These are phyloP conservation scores for Heliophila coronopifolia DNA, from an alignment of 441 rosid genomes.

Conservation along the genomic window DNA sequence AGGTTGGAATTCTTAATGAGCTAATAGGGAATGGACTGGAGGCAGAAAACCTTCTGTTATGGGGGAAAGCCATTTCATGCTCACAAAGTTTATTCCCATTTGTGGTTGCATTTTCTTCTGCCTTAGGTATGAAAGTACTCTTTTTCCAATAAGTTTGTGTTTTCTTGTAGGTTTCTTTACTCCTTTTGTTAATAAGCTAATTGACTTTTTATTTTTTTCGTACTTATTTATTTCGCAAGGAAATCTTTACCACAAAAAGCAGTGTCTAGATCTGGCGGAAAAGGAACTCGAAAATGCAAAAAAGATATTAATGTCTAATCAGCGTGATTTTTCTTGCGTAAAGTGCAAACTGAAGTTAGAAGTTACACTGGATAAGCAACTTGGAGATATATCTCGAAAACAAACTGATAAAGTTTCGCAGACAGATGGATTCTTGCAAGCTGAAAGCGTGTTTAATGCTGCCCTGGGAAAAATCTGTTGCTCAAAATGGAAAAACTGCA, in stretches of 20 bases:
- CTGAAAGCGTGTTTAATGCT: conserved; percentile 53
- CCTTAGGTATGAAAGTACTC: conserved; percentile 48
- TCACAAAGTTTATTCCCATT: conserved; percentile 53
- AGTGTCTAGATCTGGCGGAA: conserved; percentile 54
- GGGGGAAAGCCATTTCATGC: conserved; percentile 78
- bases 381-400: conserved; percentile 59
- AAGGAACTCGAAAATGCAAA: conserved; percentile 61
- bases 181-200: not conserved
- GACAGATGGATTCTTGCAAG: conserved; percentile 38
- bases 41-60: conserved; percentile 59
- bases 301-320: conserved; percentile 34
- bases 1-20: conserved; percentile 79
- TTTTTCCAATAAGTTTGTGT: not conserved
- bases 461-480: conserved; percentile 56
- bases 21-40: conserved; percentile 72
- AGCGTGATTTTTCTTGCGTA: conserved; percentile 39
- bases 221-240: conserved; percentile 38
- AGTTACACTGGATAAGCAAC: conserved; percentile 50
- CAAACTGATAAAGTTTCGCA: conserved; percentile 28
- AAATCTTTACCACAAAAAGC: conserved; percentile 61
- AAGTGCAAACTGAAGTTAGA: conserved; percentile 65
- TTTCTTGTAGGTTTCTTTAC: conserved; percentile 8
- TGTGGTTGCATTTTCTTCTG: conserved; percentile 62
- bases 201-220: not conserved
- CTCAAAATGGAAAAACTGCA: conserved; percentile 52